phyloP scores from a whole-genome alignment of 345 rosid species.

The Moricandia arvensis region DNA sequence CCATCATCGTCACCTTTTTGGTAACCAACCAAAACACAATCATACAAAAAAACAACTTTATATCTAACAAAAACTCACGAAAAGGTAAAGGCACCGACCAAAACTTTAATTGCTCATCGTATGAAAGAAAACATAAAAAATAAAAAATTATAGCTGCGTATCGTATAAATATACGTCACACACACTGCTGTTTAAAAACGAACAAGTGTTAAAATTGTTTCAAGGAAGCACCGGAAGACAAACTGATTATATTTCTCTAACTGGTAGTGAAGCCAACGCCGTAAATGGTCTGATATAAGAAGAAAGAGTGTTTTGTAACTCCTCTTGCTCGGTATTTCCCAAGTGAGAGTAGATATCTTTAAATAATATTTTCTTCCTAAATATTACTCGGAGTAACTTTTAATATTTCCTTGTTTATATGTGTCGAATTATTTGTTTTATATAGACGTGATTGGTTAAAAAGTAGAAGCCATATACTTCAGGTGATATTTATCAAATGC shows the following conservation, averaged over 20 bases:
- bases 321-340: conserved; percentile 2
- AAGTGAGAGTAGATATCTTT: not conserved
- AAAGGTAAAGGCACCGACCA: conserved; percentile 36
- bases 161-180: not conserved
- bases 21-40: not conserved
- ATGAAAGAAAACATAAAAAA: not conserved
- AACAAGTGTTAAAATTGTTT: conserved; percentile 18
- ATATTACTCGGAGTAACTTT: not conserved
- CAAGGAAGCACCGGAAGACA: conserved; percentile 15
- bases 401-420: not conserved
- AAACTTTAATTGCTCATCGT: conserved; percentile 23
- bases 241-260: not conserved
- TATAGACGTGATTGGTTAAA: not conserved
- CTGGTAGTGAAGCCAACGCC: not conserved
- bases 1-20: not conserved
- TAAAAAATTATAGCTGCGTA: not conserved
- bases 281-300: not conserved
- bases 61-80: conserved; percentile 24
- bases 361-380: not conserved
- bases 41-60: conserved; percentile 1
- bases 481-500: conserved; percentile 20
- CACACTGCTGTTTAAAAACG: too few relatives aligned
- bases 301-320: conserved; percentile 15
- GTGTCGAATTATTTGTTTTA: not conserved
- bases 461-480: conserved; percentile 20